Base-by-base conservation (phyloP, 1,284 basidiomycete species). In the Laetiporus sulphureus region DNA sequence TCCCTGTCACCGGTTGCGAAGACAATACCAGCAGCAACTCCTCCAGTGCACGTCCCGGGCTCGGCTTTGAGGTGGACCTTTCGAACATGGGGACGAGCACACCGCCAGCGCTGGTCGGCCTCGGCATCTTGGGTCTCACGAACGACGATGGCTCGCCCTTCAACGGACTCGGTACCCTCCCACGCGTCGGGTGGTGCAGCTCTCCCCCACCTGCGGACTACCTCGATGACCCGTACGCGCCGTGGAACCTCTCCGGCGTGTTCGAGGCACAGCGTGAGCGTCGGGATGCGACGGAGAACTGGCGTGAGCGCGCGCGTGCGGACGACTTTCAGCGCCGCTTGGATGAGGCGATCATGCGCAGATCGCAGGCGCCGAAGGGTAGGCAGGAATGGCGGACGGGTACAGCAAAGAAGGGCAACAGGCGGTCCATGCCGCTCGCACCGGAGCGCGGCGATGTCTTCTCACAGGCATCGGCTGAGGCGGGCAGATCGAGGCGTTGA, bases 111-210 rank as follows among this genome's bases (percentile, higher is more conserved):
- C 44, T 48, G 27, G 41, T 54, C 31, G 58, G 58, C 8, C 49
- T 60, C 8, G 58, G 58, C 5, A 46, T 60, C 47, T 39, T 39
- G 2, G 52, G 47, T 3, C 34, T 58, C 34, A 31, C 47, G 25
- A 47, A 54, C 23, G 43, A 45, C 20, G 51, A 57, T 34, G 56
- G 54, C 11, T 44, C 51, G 2, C 41, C 47, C 1, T 57, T 57
- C 41, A 49, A 55, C 25, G 55, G 53, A 3, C 48, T 55, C n/a
- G 54, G 58, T 11, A 29, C 39, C 12, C 53, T 56, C 19, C 44
- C 52, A 3, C 46, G 47, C 32, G 38, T 27, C 5, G 33, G 13
- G n/a, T n/a, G n/a, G n/a, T n/a, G n/a, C n/a, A n/a, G n/a, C n/a
- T 3, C 24, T 25, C 24, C 5, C 5, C 21, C 32, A 15, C 4